phyloP scores from a whole-genome alignment of 768 basidiomycete species.

The Termitomyces eurrhizus region DNA sequence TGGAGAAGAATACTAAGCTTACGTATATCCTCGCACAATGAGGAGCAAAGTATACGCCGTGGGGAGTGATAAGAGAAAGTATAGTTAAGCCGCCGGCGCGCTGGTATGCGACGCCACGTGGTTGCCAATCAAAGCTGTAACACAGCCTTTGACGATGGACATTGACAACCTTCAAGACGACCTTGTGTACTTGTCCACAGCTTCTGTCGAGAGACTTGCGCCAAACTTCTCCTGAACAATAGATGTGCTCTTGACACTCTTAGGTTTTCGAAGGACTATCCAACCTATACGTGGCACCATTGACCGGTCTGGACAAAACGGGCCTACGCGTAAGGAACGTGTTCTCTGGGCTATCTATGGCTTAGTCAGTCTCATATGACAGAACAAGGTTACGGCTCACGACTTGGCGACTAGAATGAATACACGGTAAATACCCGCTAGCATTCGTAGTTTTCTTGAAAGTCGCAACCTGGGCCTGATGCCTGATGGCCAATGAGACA shows the following conservation, averaged over 20 bases:
- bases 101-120: constrained; percentile 15
- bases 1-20: background rate
- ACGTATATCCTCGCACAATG: background rate
- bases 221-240: background rate
- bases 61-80: background rate
- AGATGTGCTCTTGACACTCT: background rate
- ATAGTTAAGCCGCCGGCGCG: background rate
- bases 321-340: background rate
- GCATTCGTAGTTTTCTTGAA: background rate
- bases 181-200: background rate
- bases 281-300: background rate
- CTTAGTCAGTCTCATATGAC: background rate
- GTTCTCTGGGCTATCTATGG: background rate
- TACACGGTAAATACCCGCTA: background rate
- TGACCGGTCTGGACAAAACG: background rate
- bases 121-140: background rate
- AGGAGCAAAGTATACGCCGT: background rate
- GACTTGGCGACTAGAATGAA: background rate
- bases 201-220: background rate
- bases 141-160: background rate
- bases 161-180: no score
- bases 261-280: background rate
- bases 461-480: background rate
- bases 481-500: background rate
- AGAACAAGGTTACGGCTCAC: background rate